phyloP scores from a whole-genome alignment of 768 basidiomycete species.

The Trametes villosa region DNA sequence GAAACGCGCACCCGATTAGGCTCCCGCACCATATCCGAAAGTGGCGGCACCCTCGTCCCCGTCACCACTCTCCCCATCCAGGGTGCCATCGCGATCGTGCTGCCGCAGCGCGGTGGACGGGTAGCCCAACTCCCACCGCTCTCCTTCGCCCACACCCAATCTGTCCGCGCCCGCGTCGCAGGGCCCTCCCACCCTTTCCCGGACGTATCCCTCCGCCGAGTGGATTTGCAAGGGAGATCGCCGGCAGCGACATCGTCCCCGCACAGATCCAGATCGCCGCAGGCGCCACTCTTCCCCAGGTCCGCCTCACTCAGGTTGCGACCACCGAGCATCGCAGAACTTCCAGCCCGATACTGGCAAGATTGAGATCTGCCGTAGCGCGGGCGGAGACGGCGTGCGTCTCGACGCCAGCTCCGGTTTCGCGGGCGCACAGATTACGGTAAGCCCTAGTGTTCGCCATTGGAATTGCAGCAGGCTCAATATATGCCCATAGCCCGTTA shows the following conservation, averaged over 20 bases:
- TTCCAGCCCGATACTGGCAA: constrained; percentile 99
- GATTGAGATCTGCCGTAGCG: constrained; percentile 98
- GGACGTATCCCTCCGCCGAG: too few species aligned
- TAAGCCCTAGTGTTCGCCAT: constrained; percentile 38
- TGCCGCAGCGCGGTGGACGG: too few species aligned
- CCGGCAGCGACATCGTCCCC: constrained; percentile 98
- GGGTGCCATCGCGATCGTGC: too few species aligned
- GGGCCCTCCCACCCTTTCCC: too few species aligned
- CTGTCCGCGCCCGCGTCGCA: too few species aligned
- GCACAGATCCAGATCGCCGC: constrained; percentile 99
- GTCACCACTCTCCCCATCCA: too few species aligned
- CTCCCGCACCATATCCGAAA: too few species aligned
- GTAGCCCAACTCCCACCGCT: too few species aligned
- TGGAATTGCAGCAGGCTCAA: not conserved
- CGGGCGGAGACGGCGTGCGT: constrained; percentile 98
- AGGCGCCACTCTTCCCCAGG: constrained; percentile 92
- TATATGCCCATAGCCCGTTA: constrained; percentile 80
- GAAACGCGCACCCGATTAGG: too few species aligned
- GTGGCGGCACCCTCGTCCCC: too few species aligned
- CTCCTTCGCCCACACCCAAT: too few species aligned
- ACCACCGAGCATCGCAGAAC: constrained; percentile 86
- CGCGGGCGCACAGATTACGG: constrained; percentile 98
- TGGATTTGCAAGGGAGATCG: constrained; percentile 93
- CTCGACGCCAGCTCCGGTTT: constrained; percentile 97
- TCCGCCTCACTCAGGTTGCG: constrained; percentile 94